Evolutionary conservation across 2,329 filamentous ascomycete species (phyloP), one percentile per base, ranked within the genome.

Genomic region (Monosporascus sp.): DNA sequence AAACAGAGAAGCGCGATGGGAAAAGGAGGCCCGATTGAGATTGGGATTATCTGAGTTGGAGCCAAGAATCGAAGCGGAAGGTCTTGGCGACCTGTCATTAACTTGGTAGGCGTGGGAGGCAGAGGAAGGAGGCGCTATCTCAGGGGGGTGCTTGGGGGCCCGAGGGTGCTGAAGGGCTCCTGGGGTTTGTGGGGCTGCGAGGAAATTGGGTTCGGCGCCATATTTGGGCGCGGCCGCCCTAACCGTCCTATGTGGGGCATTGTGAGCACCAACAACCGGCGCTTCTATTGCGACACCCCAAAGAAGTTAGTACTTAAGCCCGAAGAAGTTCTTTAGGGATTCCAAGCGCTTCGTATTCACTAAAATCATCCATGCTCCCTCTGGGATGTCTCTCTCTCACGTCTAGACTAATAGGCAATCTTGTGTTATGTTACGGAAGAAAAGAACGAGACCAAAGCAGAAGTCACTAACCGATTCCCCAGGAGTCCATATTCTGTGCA

Each of bases 31-130:
- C 15, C 43, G 43, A 18, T 31, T 46, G n/a, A 31, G 31, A 35
- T 11, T 35, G 31, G 5, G 11, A 35, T 35, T n/a, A 46, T 46
- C 43, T 17, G 31, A 25, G 31, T 24, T 46, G 43, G 43, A 14
- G 5, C 43, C 22, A 7, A 14, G 7, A 25, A 7, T 31, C 20
- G 43, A 46, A 31, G 24, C 11, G 25, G 22, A 17, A 7, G 20
- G 43, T 46, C 43, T 46, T 46, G 43, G 43, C 43, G 51, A 57
- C 47, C 45, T 50, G 49, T 45, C 49, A 46, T 35, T 35, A 48
- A 41, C 31, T 43, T 25, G 22, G 20, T 25, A n/a, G 43, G 11
- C 7, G 43, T 14, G 5, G 20, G 9, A 11, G 27, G 27, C 11
- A 31, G 27, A 31, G 31, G 31, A 14, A 5, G 31, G 5, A 14